Base-by-base conservation (phyloP, 148 eudicot genomes). In the Fagopyrum esculentum region DNA sequence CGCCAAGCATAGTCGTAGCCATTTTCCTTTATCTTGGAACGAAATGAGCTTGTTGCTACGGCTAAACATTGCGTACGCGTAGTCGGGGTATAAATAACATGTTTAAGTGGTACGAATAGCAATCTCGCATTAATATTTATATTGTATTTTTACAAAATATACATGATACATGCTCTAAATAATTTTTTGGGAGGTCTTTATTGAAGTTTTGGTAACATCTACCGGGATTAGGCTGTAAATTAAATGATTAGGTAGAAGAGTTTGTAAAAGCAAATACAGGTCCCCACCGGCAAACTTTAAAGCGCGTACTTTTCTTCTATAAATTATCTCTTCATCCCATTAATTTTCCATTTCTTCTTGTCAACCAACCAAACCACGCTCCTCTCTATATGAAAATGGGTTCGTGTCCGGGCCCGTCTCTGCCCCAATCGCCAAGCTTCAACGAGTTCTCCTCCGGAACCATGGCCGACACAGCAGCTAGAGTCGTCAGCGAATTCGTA, bases 401-500 rank as follows among this genome's bases (percentile, higher is more conserved):
- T 1, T 40, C 17, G 70, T n/a, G 17, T 40, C 46, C 6, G 46
- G 71, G 47, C 71, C 69, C 45, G n/a, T 60, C 71, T 54, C 69
- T 79, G 47, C 16, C 81, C 6, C 47, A 48, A 11, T 71, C 85
- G 1, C 85, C 88, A 13, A 85, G 86, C 63, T 85, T 85, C 78
- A 82, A 63, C 72, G 63, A 72, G 68, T 76, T 78, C 69, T 81
- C 90, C 19, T 83, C 86, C 19, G 75, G 72, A 49, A 52, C 70
- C 22, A 72, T 83, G 56, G 84, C 85, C 46, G 83, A 85, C n/a
- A 79, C 80, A 8, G 90, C 90, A 0, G 84, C 86, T 26, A 76
- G 90, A 22, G 90, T 85, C 17, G 73, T 87, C 54, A 64, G 45
- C 15, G 83, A 81, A 44, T 61, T 81, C 69, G 30, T 13, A 15